Percentiles rank a stretch among this genome's conserved stretches.
These are phyloP conservation scores for Moesziomyces sp. DNA, from an alignment of 1,284 basidiomycete genomes.

Conservation along the genomic window DNA sequence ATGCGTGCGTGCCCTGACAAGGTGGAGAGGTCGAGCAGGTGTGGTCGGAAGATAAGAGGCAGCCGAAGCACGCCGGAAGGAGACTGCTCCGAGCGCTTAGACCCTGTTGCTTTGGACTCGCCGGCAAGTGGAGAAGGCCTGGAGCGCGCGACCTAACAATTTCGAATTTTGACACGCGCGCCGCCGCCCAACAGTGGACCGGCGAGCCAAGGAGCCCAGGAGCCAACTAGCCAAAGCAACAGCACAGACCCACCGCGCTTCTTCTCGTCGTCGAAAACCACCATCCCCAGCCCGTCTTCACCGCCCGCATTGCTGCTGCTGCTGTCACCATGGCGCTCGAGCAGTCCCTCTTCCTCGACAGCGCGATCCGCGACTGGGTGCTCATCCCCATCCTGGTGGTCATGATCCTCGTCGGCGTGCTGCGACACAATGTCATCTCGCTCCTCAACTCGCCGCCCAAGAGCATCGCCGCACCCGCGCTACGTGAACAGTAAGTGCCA, in stretches of 20 bases:
- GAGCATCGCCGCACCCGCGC: constrained; percentile 78
- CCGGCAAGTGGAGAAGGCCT: too few relatives aligned
- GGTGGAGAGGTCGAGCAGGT: background rate
- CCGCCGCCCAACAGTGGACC: too few relatives aligned
- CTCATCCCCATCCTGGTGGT: constrained; percentile 96
- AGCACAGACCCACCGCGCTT: background rate
- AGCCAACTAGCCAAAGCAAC: background rate
- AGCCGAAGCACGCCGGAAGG: too few relatives aligned
- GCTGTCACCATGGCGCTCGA: constrained; percentile 33
- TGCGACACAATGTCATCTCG: constrained; percentile 90
- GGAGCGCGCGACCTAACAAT: too few relatives aligned
- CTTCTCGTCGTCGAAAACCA: background rate
- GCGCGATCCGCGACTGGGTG: constrained; percentile 72
- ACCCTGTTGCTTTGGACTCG: too few relatives aligned
- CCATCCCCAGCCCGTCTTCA: background rate
- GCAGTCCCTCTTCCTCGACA: constrained; percentile 55
- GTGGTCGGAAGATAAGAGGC: background rate
- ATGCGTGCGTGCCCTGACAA: background rate
- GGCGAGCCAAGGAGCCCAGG: too few relatives aligned
- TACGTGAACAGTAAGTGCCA: constrained; percentile 88
- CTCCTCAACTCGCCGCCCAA: constrained; percentile 87
- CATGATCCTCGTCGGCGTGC: constrained; percentile 95
- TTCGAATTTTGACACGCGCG: too few relatives aligned
- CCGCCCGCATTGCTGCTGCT: background rate
- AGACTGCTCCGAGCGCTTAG: too few relatives aligned